A percentile compares a stretch with the other conserved stretches of the same genome.
Conservation (phyloP, 2,329 filamentous ascomycete genomes). For the Graphiopsis chlorocephala region DNA sequence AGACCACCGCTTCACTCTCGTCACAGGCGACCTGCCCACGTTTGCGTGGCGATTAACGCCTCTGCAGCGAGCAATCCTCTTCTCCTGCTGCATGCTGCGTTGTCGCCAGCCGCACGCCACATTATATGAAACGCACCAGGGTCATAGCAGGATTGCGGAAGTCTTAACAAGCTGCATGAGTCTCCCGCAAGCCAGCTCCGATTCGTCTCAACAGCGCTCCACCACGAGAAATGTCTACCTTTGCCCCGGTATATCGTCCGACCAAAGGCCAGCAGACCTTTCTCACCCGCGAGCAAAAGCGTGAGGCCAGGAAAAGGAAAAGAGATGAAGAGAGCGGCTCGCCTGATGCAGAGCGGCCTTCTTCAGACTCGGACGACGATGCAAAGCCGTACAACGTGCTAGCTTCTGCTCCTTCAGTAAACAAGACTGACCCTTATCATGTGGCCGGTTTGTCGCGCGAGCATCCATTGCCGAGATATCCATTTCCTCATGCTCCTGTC, state of each 20-base stretch:
- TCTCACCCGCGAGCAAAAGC: constrained; percentile 27
- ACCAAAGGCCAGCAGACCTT: constrained; percentile 25
- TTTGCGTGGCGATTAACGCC: not conserved
- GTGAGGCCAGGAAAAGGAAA: constrained; percentile 28
- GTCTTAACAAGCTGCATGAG: constrained; percentile 2
- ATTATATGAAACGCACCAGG: constrained; percentile 11
- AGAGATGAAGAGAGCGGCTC: constrained; percentile 13
- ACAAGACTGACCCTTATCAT: constrained; percentile 35
- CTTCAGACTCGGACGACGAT: constrained; percentile 7
- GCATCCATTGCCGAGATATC: constrained; percentile 38
- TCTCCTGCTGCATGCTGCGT: not conserved
- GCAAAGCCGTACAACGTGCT: constrained; percentile 3
- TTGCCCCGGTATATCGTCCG: constrained; percentile 29
- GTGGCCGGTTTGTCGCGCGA: constrained; percentile 42
- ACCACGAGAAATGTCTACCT: constrained; percentile 25
- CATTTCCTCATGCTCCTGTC: constrained; percentile 46
- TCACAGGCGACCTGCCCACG: not conserved
- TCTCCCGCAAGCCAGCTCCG: not conserved
- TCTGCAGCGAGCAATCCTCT: not conserved
- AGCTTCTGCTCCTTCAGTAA: constrained; percentile 23
- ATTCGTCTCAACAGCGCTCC: not conserved
- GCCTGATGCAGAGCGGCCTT: not conserved
- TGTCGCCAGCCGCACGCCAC: not conserved
- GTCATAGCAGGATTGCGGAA: constrained; percentile 4
- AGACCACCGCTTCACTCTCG: not conserved